phyloP scores from a whole-genome alignment of 2,329 filamentous ascomycete species.

The Trichoderma harzianum region DNA sequence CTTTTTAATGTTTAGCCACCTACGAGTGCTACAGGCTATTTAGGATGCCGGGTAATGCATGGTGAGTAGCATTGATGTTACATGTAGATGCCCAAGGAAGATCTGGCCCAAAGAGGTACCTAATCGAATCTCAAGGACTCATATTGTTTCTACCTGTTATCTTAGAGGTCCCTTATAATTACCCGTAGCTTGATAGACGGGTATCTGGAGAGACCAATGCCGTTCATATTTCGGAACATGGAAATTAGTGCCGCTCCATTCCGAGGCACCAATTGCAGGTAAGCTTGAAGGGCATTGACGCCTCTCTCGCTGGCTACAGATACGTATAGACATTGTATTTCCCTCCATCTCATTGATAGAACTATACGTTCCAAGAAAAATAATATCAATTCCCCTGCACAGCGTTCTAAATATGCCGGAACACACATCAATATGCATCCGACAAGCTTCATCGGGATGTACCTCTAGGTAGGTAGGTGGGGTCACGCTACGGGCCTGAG shows the following conservation, averaged over 20 bases:
- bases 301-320: no score
- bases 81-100: no score
- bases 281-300: no score
- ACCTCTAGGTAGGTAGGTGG: not conserved
- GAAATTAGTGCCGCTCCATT: no score
- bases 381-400: not conserved
- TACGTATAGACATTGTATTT: not conserved
- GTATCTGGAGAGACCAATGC: no score
- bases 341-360: not conserved
- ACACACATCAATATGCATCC: not conserved
- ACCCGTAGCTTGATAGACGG: no score
- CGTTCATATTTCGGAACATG: no score
- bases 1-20: not conserved
- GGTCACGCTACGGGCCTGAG: not conserved
- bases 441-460: not conserved
- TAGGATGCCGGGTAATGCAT: not conserved
- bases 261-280: no score
- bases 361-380: not conserved
- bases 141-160: no score
- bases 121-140: no score
- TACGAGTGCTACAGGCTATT: not conserved
- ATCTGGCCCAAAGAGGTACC: not conserved
- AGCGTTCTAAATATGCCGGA: not conserved
- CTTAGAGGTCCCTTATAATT: no score
- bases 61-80: not conserved